These are phyloP conservation scores for Gonapodya prolifera DNA, from an alignment of 192 early-diverging fungal genomes.

Conservation along the genomic window DNA sequence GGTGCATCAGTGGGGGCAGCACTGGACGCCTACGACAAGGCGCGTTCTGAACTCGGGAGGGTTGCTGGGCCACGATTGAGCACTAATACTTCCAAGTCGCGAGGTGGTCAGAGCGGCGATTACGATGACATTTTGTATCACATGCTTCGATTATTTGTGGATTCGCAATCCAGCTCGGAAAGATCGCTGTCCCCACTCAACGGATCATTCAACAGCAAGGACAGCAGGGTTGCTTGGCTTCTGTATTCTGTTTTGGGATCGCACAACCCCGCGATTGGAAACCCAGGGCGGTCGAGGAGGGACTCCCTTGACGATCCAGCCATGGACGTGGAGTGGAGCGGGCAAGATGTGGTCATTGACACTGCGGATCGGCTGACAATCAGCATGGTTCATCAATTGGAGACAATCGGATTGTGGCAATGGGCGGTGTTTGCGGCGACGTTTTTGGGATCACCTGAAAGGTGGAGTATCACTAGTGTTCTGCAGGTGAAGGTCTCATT, in stretches of 20 bases:
- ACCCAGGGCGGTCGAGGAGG: not conserved
- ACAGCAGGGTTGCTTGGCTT: constrained; percentile 57
- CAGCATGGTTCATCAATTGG: constrained; percentile 55
- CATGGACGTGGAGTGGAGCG: not conserved
- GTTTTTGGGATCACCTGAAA: constrained; percentile 31
- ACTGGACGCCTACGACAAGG: constrained; percentile 14
- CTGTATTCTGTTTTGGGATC: constrained; percentile 45
- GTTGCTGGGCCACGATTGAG: constrained; percentile 23
- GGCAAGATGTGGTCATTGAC: constrained; percentile 4
- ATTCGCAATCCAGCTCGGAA: constrained; percentile 36
- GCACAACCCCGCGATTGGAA: constrained; percentile 15
- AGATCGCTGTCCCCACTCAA: constrained; percentile 42
- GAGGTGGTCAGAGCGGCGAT: not conserved
- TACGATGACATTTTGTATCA: constrained; percentile 55
- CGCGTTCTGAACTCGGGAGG: constrained; percentile 6
- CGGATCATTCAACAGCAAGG: constrained; percentile 40
- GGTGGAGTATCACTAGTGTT: not conserved
- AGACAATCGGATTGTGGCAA: constrained; percentile 62
- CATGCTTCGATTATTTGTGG: constrained; percentile 48
- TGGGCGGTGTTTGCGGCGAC: constrained; percentile 71
- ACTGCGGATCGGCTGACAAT: constrained; percentile 39
- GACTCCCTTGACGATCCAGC: not conserved
- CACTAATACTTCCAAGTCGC: constrained; percentile 10
- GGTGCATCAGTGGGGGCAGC: constrained; percentile 20
- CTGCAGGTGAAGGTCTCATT: not conserved